A percentile compares a stretch with the other conserved stretches of the same genome.
These are phyloP conservation scores for Blattamonas nauphoetae DNA, from an alignment of 78 protist genomes.

Conservation along the genomic window DNA sequence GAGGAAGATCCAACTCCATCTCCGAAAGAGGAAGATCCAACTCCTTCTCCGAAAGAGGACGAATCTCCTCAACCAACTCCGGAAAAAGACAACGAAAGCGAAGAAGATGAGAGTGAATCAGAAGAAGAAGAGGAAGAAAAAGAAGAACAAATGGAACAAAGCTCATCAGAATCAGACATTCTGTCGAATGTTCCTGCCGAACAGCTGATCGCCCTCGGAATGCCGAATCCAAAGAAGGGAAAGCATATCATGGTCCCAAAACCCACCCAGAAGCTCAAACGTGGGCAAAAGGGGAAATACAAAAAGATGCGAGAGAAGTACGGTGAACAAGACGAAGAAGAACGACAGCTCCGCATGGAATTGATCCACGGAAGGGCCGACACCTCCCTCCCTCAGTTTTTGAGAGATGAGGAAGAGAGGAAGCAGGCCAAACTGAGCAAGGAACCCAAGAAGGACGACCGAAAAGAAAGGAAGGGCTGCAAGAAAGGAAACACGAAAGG, in stretches of 20 bases:
- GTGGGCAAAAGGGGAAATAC: not conserved
- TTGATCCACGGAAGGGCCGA: not conserved
- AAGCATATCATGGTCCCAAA: too few relatives aligned
- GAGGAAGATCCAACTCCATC: not conserved
- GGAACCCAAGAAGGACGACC: not conserved
- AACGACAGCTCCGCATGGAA: slow-evolving; percentile 1
- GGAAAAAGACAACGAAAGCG: not conserved
- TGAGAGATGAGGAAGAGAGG: not conserved
- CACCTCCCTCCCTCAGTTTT: not conserved
- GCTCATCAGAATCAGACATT: not conserved
- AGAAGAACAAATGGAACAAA: not conserved
- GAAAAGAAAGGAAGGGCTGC: not conserved
- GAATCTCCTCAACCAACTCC: not conserved
- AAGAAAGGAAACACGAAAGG: not conserved
- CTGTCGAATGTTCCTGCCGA: not conserved
- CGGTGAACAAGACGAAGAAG: slow-evolving; percentile 3
- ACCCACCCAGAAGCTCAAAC: slow-evolving; percentile 2
- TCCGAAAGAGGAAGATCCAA: not conserved
- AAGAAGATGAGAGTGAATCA: not conserved
- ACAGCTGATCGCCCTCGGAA: not conserved
- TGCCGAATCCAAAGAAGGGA: too few relatives aligned
- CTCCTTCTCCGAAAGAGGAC: not conserved
- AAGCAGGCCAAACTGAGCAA: not conserved
- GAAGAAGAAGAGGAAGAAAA: not conserved
- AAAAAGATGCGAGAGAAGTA: not conserved